Conservation (phyloP, 106 monocot genomes). For the Acorus calamus region DNA sequence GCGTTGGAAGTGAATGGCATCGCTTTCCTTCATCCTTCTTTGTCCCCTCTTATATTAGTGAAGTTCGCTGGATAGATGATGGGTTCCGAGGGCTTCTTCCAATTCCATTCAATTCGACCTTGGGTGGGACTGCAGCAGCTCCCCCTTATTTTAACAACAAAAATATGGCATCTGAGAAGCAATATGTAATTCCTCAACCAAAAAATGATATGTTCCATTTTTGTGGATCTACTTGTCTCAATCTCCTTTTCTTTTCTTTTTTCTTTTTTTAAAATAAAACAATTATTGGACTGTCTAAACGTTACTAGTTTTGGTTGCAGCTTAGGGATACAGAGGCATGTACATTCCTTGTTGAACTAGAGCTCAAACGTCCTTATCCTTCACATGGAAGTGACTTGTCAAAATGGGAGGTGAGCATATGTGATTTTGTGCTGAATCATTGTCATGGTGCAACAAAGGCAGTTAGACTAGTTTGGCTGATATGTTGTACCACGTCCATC, state of each 20-base stretch:
- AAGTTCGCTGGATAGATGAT: conserved; percentile 93
- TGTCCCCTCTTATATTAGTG: conserved; percentile 57
- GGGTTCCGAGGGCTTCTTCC: conserved; percentile 93
- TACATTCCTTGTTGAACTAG: conserved; percentile 76
- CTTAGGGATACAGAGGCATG: conserved; percentile 53
- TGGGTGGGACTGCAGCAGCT: conserved; percentile 81
- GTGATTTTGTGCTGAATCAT: background rate
- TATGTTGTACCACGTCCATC: background rate
- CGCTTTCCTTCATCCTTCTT: conserved; percentile 95
- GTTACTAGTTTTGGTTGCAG: conserved; percentile 16
- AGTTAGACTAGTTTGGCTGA: background rate
- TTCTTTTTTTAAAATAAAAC: background rate
- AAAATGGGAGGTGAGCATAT: conserved; percentile 74
- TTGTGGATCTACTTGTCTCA: background rate
- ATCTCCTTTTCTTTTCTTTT: conserved; percentile 4
- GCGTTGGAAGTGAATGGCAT: conserved; percentile 99
- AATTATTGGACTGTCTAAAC: too few species aligned
- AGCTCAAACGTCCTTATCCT: conserved; percentile 70
- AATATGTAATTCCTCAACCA: conserved; percentile 52
- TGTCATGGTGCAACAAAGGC: background rate
- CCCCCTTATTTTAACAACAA: conserved; percentile 91
- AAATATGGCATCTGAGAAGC: conserved; percentile 70
- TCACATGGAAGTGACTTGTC: conserved; percentile 68
- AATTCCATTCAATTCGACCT: conserved; percentile 79
- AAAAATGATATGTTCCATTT: background rate